These are phyloP conservation scores for Neofusicoccum laricinum DNA, from an alignment of 2,329 filamentous ascomycete genomes.

Conservation along the genomic window DNA sequence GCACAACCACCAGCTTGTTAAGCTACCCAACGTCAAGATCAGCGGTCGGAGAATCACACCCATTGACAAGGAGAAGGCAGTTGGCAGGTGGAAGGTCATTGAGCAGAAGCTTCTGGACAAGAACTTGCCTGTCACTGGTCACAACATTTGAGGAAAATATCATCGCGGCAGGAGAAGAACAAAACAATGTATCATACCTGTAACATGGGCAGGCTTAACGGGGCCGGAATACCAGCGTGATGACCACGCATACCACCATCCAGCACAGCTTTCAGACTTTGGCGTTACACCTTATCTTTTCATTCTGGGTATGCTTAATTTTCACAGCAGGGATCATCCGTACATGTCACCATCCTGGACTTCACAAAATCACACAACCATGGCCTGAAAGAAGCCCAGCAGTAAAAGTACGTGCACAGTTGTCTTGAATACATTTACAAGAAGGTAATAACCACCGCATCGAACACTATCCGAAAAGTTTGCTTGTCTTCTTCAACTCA, in stretches of 20 bases:
- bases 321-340: no score
- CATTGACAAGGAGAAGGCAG: conserved; percentile 66
- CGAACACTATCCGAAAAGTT: not conserved
- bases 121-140: conserved; percentile 10
- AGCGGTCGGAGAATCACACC: conserved; percentile 63
- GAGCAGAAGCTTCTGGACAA: conserved; percentile 59
- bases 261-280: no score
- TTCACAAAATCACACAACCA: not conserved
- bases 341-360: not conserved
- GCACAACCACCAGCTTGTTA: conserved; percentile 49
- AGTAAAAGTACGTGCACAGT: not conserved
- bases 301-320: no score
- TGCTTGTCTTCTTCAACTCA: not conserved
- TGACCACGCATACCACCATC: not conserved
- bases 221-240: not conserved
- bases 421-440: conserved; percentile 14
- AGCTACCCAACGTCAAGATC: conserved; percentile 69
- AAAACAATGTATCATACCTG: not conserved
- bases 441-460: conserved; percentile 2
- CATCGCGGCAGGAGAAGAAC: not conserved
- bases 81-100: conserved; percentile 79
- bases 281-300: no score
- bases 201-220: not conserved
- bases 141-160: not conserved
- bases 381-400: not conserved